Evolutionary conservation across 345 rosid genomes (phyloP), one percentile per base, ranked within the genome.

Genomic region (Moringa oleifera): DNA sequence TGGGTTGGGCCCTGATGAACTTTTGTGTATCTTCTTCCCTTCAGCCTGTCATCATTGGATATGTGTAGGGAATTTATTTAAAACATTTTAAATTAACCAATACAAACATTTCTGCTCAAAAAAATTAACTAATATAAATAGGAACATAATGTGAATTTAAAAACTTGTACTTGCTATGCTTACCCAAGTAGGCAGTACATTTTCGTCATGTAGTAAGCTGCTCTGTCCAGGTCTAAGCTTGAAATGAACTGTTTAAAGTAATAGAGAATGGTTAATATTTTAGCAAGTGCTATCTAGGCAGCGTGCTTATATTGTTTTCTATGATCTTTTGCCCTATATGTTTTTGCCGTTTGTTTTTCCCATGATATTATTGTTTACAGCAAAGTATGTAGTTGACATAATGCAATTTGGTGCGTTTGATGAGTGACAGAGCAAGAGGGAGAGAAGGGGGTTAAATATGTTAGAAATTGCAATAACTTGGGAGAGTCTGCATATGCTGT

Each of bases 1-100:
- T 22, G 84, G 82, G 63, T 82, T 79, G 2, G 84, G 84, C 37
- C 78, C 80, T 3, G 87, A 82, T 61, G 82, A 75, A 19, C 28
- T 36, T 68, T 71, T 82, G 31, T 53, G 77, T 64, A 66, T 46
- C 71, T 64, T 79, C 75, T 57, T 79, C 69, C 54, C 65, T 52
- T 31, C 75, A 63, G 57, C 75, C 87, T 82, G 78, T 58, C 24
- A 9, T 65, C 68, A 62, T 68, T 47, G 23, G 57, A 56, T 25
- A 51, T 54, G 33, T 58, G 69, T 36, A 45, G 52, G 17, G 15
- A 51, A 41, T 23, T 33, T 51, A 57, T 53, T 49, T n/a, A 41
- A 1, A 23, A 0, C 20, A 20, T 20, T 22, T 45, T 51, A 2
- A 21, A 51, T 51, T 28, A 28, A 28, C n/a, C n/a, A n/a, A n/a